Evolutionary conservation across 2,329 filamentous ascomycete species (phyloP), one percentile per base, ranked within the genome.

Genomic region (Cytospora piceae): DNA sequence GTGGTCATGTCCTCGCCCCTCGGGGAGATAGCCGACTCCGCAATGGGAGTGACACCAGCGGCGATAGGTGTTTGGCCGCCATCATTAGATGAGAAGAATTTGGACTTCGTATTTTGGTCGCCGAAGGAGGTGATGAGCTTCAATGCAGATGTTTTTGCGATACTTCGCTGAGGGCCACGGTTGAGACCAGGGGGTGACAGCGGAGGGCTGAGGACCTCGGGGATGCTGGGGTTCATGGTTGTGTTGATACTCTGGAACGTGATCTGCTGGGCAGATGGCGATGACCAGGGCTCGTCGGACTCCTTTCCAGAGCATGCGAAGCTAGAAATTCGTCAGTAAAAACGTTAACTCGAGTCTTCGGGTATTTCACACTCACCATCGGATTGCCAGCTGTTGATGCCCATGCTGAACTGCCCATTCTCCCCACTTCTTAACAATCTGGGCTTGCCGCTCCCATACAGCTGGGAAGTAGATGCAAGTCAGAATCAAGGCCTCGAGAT

Each of bases 71-170:
- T 97, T 70, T 81, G 81, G 11, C 85, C 85, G 42, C 82, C 85
- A 58, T 88, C 86, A 7, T 76, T 79, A 49, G 80, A 75, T 0
- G 81, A 79, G 70, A 89, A 87, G 77, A 92, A 88, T 76, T 87
- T 88, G 61, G 88, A 86, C 68, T 89, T 88, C 27, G 81, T 80
- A 5, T 79, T 79, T 55, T 82, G 81, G 57, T 88, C 86, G 9
- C 88, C 90, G 72, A 99, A 98, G 0, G 91, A 90, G 0, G 95
- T 98, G 72, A 98, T 96, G 2, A 98, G 85, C 76, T 96, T 97
- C 67, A 98, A 81, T 0, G 94, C 88, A 12, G 93, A 92, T 32
- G 90, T 89, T 79, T 96, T 96, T 15, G 89, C 87, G 60, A 92
- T 87, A 78, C 84, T 85, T 69, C 85, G 80, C 74, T 86, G 82